phyloP scores from a whole-genome alignment of 441 rosid species.

The Breynia disticha region DNA sequence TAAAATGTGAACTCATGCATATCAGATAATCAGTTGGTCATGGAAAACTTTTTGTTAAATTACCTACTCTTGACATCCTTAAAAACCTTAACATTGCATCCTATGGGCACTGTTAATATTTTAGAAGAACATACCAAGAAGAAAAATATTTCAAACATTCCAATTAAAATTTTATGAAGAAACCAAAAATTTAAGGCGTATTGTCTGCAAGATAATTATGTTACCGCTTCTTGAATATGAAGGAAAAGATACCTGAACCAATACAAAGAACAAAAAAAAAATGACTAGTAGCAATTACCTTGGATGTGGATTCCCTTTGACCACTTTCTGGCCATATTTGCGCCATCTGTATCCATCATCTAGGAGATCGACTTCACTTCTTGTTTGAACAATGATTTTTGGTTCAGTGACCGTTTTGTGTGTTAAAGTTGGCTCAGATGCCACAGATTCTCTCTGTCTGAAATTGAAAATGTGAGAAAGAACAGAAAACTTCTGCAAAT shows the following conservation, averaged over 20 bases:
- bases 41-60: too few species aligned
- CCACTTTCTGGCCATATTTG: conserved; percentile 69
- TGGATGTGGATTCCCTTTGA: conserved; percentile 71
- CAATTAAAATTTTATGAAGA: too few species aligned
- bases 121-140: too few species aligned
- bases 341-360: conserved; percentile 77
- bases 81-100: too few species aligned
- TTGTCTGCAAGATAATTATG: background rate
- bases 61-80: too few species aligned
- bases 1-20: too few species aligned
- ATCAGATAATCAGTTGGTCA: too few species aligned
- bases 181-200: too few species aligned
- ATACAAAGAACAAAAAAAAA: background rate
- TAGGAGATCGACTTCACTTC: conserved; percentile 60
- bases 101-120: too few species aligned
- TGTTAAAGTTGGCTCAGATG: conserved; percentile 33
- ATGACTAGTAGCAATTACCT: conserved; percentile 28
- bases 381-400: conserved; percentile 53
- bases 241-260: background rate
- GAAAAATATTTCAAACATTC: too few species aligned
- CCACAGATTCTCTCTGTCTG: conserved; percentile 37
- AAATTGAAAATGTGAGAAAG: conserved; percentile 11
- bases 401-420: conserved; percentile 54
- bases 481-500: background rate
- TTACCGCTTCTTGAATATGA: background rate